Conservation (phyloP, 352 stramenopile species). For the Globisporangium okanoganense region DNA sequence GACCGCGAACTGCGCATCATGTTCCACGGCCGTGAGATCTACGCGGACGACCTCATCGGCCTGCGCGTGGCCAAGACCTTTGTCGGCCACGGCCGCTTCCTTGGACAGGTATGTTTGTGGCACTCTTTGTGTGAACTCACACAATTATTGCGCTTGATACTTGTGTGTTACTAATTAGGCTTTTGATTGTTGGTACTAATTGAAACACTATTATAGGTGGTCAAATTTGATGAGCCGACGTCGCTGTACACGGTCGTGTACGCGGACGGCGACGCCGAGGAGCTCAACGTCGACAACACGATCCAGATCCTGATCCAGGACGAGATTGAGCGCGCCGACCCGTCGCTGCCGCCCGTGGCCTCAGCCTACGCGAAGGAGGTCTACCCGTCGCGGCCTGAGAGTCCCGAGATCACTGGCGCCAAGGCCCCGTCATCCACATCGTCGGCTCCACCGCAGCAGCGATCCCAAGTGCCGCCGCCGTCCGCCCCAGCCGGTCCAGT, state of each 20-base stretch:
- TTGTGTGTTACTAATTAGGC: background rate
- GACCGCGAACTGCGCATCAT: conserved; percentile 54
- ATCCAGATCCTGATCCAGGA: conserved; percentile 85
- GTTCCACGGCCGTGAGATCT: conserved; percentile 73
- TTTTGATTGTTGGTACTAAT: conserved; percentile 9
- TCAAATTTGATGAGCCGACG: conserved; percentile 77
- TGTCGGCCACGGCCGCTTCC: conserved; percentile 67
- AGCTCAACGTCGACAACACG: conserved; percentile 70
- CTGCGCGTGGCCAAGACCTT: conserved; percentile 85
- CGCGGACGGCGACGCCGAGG: conserved; percentile 75
- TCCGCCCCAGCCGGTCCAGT: background rate
- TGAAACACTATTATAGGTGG: conserved; percentile 32
- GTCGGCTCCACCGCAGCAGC: conserved; percentile 1
- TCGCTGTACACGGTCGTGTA: conserved; percentile 81
- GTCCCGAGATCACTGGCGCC: conserved; percentile 11
- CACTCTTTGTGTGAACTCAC: background rate
- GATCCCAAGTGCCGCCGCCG: background rate
- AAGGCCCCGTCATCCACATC: background rate
- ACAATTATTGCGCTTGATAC: no score
- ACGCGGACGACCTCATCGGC: conserved; percentile 71
- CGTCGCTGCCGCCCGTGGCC: conserved; percentile 34
- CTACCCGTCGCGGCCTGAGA: conserved; percentile 14
- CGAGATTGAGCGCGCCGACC: conserved; percentile 77
- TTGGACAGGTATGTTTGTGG: conserved; percentile 44
- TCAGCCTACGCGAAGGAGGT: conserved; percentile 7